Evolutionary conservation across 1,139 yeast species (phyloP), one percentile per base, ranked within the genome.

Genomic region (Citeromyces siamensis): DNA sequence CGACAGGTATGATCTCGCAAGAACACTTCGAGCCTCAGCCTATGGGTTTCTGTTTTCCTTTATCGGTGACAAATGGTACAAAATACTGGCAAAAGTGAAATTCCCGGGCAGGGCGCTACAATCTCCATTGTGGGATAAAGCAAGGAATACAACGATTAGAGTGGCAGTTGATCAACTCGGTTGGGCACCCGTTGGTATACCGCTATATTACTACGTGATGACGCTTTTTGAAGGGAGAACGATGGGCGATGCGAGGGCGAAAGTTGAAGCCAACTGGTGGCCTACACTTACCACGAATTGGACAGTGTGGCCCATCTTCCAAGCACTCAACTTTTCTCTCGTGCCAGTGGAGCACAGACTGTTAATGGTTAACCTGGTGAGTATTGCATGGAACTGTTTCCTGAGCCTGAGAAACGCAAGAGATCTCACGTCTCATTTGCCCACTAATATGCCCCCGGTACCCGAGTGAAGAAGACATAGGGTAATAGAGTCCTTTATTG

Each of bases 251-350:
- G 58, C 68, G 4, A 47, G 51, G 33, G 35, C 45, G 4, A 75
- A 72, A 43, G 51, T 78, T 20, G 33, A 55, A 2, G 55, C 60
- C 12, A 69, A 71, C 40, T 76, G 76, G 71, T 64, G 71, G 71
- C 56, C 60, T 5, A 82, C 94, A 0, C 56, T 84, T 33, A 44
- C 60, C 22, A 68, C 80, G 22, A 85, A 84, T 52, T 86, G 95
- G 94, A 46, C 65, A 35, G 80, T 86, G 6, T 86, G 96, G 96
- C 96, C 95, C 0, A 60, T 71, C 0, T 77, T 86, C 48, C 96
- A 86, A 56, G 43, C 71, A 36, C 48, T 75, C 40, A 88, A 88
- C 55, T 83, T 88, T 49, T 66, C 71, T 34, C 48, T 80, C 10
- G 69, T 83, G 4, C 95, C 95, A 0, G 71, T 77, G 3, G 74